phyloP scores from a whole-genome alignment of 176 grass and related monocot genomes.

The Aechmea fasciata region DNA sequence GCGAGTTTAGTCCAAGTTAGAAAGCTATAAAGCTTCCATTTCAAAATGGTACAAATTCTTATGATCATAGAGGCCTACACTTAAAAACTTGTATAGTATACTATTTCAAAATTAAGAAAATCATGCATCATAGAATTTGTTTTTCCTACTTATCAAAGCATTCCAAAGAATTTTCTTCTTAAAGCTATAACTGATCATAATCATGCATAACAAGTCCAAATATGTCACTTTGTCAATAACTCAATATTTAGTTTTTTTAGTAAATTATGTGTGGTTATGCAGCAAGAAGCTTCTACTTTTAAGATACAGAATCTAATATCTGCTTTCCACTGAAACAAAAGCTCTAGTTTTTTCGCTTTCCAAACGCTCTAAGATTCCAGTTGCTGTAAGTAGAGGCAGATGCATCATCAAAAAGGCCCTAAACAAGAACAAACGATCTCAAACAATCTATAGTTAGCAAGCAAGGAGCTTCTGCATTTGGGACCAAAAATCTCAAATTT shows the following conservation, averaged over 20 bases:
- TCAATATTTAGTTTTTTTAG: not conserved
- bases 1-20: not conserved
- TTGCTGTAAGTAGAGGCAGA: too few species aligned
- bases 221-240: not conserved
- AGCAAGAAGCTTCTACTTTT: too few species aligned
- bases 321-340: too few species aligned
- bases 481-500: too few species aligned
- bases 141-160: not conserved
- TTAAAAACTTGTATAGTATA: not conserved
- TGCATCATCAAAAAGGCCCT: too few species aligned
- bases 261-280: too few species aligned
- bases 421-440: too few species aligned
- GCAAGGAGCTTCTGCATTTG: too few species aligned
- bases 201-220: not conserved
- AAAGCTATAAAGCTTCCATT: conserved; percentile 3
- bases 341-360: too few species aligned
- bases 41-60: not conserved
- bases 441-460: too few species aligned
- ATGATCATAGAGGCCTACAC: not conserved
- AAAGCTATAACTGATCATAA: not conserved
- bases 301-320: too few species aligned
- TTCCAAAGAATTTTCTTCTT: not conserved
- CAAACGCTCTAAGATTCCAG: too few species aligned
- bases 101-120: not conserved
- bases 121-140: not conserved